A percentile compares a stretch with the other conserved stretches of the same genome.
phyloP scores from a whole-genome alignment of 1,284 basidiomycete species.

The Trichosporon coremiiforme region DNA sequence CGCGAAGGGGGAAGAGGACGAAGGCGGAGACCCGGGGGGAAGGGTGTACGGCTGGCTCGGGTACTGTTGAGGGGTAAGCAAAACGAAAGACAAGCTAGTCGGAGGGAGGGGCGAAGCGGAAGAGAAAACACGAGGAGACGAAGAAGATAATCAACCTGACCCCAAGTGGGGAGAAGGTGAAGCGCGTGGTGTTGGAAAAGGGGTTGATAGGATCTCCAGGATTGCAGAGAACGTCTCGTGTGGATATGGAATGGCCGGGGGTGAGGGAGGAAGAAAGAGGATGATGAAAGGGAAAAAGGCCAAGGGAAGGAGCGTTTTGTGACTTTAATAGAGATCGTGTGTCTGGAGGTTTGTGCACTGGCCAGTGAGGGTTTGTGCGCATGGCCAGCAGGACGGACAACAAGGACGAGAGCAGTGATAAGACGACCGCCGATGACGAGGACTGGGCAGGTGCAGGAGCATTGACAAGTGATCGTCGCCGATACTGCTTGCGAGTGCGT shows the following conservation, averaged over 20 bases:
- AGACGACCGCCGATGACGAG: not conserved
- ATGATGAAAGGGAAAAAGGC: constrained; percentile 7
- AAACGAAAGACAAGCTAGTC: constrained; percentile 12
- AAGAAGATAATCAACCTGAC: constrained; percentile 10
- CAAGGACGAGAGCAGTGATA: not conserved
- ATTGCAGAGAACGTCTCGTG: not conserved
- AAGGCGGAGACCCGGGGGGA: constrained; percentile 12
- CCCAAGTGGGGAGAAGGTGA: constrained; percentile 13
- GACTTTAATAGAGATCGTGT: constrained; percentile 17
- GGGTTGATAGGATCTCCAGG: not conserved
- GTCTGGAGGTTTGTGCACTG: constrained; percentile 13
- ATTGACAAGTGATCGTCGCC: not conserved
- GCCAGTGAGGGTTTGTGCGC: constrained; percentile 10
- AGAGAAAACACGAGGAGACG: not conserved
- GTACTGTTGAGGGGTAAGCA: constrained; percentile 14
- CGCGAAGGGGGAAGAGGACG: constrained; percentile 11
- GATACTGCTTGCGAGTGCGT: not conserved
- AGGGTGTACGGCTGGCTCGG: constrained; percentile 14
- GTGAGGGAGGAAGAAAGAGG: constrained; percentile 7
- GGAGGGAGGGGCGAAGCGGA: not conserved
- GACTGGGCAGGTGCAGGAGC: no score
- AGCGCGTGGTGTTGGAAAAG: constrained; percentile 3
- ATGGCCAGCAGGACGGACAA: constrained; percentile 5
- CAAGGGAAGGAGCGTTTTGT: not conserved
- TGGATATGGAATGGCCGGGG: not conserved